A percentile compares a stretch with the other conserved stretches of the same genome.
phyloP scores from a whole-genome alignment of 2,329 filamentous ascomycete species.

The Fusarium lateritium region DNA sequence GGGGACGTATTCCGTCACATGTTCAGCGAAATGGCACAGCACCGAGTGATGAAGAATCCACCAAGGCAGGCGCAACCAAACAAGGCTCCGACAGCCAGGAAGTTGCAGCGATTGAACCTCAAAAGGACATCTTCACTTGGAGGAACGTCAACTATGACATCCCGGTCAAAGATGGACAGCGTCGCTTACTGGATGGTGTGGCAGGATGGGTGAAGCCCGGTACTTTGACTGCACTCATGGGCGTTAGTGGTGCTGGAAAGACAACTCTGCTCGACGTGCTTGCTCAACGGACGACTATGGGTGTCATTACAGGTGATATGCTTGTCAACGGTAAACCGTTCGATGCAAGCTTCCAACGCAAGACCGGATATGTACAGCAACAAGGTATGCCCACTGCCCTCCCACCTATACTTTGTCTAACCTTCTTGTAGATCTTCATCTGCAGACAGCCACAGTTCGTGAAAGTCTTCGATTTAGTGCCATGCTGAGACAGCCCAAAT shows the following conservation, averaged over 20 bases:
- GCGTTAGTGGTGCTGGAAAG: slow-evolving; percentile 66
- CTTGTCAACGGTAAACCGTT: slow-evolving; percentile 72
- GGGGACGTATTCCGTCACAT: slow-evolving; percentile 64
- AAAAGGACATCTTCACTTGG: slow-evolving; percentile 82
- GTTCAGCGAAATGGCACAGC: slow-evolving; percentile 51
- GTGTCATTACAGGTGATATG: slow-evolving; percentile 76
- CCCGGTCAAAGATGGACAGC: slow-evolving; percentile 78
- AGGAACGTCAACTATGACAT: slow-evolving; percentile 78
- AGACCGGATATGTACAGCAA: slow-evolving; percentile 77
- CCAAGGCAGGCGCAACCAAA: slow-evolving; percentile 43
- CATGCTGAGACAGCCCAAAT: slow-evolving; percentile 68
- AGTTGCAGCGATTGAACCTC: slow-evolving; percentile 55
- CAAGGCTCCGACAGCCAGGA: slow-evolving; percentile 35
- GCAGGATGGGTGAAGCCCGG: slow-evolving; percentile 92
- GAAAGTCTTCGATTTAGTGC: slow-evolving; percentile 70
- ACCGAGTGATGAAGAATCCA: slow-evolving; percentile 50
- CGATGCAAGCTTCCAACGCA: slow-evolving; percentile 72
- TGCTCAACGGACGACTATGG: slow-evolving; percentile 68
- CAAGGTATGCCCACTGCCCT: slow-evolving; percentile 59
- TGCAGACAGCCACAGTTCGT: slow-evolving; percentile 68
- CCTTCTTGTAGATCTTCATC: slow-evolving; percentile 63
- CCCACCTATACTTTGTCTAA: slow-evolving; percentile 1
- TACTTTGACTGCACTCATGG: slow-evolving; percentile 84
- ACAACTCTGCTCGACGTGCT: slow-evolving; percentile 60
- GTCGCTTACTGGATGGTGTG: slow-evolving; percentile 83